Evolutionary conservation across 1,139 yeast genomes (phyloP), one percentile per base, ranked within the genome.

Genomic region (Pichia sp.): DNA sequence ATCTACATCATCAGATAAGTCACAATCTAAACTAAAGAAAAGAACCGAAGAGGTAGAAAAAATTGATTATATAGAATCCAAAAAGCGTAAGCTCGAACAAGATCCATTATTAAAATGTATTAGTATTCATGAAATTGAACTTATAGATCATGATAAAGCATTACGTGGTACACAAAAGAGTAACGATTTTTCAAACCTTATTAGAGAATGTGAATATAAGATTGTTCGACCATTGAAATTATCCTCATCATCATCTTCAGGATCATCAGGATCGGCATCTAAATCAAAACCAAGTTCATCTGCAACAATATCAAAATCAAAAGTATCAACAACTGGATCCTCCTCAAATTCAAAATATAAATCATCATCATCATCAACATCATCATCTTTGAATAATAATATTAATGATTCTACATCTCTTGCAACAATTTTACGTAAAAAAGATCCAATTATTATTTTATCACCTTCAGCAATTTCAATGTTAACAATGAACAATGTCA

Each of bases 381-480:
- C 41, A 35, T 24, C 39, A 11, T 30, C 42, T 30, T 16, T 16
- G 16, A 16, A 16, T 16, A 16, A 16, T 16, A 16, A 16, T 16
- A 11, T 35, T 16, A 28, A 30, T n/a, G 29, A 16, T n/a, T 27
- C 40, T 6, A 28, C 10, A 7, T 40, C 48, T 30, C 26, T 51
- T 11, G 25, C 52, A 10, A 37, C 48, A 0, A 39, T 43, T n/a
- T 33, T 51, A 20, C 37, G 44, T 41, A 40, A 46, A 32, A 84
- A 82, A 53, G 95, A 84, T 57, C 98, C 98, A n/a, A 89, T 92
- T 54, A 87, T 92, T 49, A 69, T 92, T 42, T 76, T 92, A 33
- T 89, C 97, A 2, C 97, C 98, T 1, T 89, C 97, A 3, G 92
- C 98, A 1, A 87, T 97, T 3, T 83, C 98, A 0, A 69, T 92